Conservation (phyloP, 805 yeast species). For the Saccharomycopsis selenospora region DNA sequence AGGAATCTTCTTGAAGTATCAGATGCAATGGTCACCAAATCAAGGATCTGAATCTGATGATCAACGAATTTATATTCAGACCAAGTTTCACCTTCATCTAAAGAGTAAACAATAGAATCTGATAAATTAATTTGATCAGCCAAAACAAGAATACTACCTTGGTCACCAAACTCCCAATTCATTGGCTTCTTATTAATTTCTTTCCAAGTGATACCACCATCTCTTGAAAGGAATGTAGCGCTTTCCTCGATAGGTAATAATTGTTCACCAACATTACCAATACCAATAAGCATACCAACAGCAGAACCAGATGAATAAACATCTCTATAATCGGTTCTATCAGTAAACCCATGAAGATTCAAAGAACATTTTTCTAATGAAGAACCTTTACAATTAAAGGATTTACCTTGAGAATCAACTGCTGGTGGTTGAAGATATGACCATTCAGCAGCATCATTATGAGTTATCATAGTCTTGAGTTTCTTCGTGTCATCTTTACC, state of each 20-base stretch:
- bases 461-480: slow-evolving; percentile 68
- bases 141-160: slow-evolving; percentile 77
- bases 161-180: slow-evolving; percentile 96
- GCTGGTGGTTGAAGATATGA: slow-evolving; percentile 59
- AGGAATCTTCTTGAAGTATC: slow-evolving; percentile 81
- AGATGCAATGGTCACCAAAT: slow-evolving; percentile 83
- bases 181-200: slow-evolving; percentile 66
- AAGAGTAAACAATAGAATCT: slow-evolving; percentile 52
- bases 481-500: slow-evolving; percentile 34
- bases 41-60: slow-evolving; percentile 48
- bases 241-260: slow-evolving; percentile 45
- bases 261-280: slow-evolving; percentile 80
- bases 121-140: slow-evolving; percentile 56
- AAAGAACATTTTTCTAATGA: slow-evolving; percentile 61
- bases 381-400: slow-evolving; percentile 44
- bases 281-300: slow-evolving; percentile 78
- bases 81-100: slow-evolving; percentile 82
- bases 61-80: slow-evolving; percentile 53
- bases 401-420: slow-evolving; percentile 52
- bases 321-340: slow-evolving; percentile 75
- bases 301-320: slow-evolving; percentile 86
- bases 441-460: slow-evolving; percentile 93
- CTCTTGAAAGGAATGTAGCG: slow-evolving; percentile 71
- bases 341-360: slow-evolving; percentile 86
- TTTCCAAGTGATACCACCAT: slow-evolving; percentile 87